Evolutionary conservation across 2,329 filamentous ascomycete genomes (phyloP).

Genomic region (Gnomoniopsis smithogilvyi): DNA sequence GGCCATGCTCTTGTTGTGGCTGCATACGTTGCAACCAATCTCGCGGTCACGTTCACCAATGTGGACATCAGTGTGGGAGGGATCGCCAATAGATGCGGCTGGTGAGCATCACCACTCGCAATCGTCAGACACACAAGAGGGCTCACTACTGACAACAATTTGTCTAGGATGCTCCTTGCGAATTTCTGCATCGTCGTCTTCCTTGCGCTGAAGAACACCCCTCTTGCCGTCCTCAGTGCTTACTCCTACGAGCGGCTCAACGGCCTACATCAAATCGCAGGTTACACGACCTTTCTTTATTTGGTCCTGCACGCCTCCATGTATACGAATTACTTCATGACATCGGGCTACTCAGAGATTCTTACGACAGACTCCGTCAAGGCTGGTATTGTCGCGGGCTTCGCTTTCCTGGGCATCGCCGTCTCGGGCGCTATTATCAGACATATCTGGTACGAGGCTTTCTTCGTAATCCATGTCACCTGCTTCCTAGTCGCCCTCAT

Average conservation of each 20-base stretch:
- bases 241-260: constrained; percentile 60
- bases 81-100: constrained; percentile 29
- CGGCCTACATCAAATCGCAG: constrained; percentile 51
- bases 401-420: constrained; percentile 42
- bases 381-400: constrained; percentile 45
- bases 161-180: constrained; percentile 25
- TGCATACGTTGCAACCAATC: constrained; percentile 29
- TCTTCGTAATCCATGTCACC: constrained; percentile 50
- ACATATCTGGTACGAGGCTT: constrained; percentile 51
- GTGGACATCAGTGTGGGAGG: constrained; percentile 21
- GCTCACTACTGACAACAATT: not conserved
- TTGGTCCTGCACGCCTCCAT: constrained; percentile 43
- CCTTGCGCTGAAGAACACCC: constrained; percentile 57
- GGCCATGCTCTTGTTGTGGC: constrained; percentile 30
- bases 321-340: constrained; percentile 40
- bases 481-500: constrained; percentile 48
- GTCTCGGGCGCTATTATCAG: constrained; percentile 42
- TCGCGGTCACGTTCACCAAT: constrained; percentile 27
- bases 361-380: constrained; percentile 38
- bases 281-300: constrained; percentile 44
- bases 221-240: constrained; percentile 47
- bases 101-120: constrained; percentile 22
- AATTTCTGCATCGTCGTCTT: constrained; percentile 53
- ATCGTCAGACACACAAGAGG: not conserved
- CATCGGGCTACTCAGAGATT: constrained; percentile 23